Evolutionary conservation across 345 rosid species (phyloP), one percentile per base, ranked within the genome.

Genomic region (Salix dunnii): DNA sequence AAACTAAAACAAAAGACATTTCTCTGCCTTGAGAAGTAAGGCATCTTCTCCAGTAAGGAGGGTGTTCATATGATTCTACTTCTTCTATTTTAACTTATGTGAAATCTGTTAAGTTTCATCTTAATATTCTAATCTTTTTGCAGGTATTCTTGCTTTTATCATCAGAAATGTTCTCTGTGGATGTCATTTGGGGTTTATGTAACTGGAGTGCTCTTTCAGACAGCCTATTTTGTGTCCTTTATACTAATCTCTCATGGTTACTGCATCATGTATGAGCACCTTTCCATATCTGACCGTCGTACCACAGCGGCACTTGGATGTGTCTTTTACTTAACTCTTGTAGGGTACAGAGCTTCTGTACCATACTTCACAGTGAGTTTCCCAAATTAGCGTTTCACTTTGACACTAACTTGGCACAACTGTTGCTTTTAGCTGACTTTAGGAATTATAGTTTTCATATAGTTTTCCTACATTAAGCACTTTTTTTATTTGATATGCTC

Each of bases 181-280:
- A 90, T 92, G 90, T 92, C 99, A 42, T 95, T 95, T 68, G 99
- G 99, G 76, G 95, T 93, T 63, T 95, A 92, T 76, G 90, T 90
- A 67, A 95, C 96, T 21, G 99, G 97, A 80, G 92, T 95, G 73
- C 90, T 95, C 74, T 92, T 91, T 81, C 97, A 92, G 78, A 95
- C 99, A 30, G 95, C 92, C 86, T 91, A 97, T 1, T 90, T 95
- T 55, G 90, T 95, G 63, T 92, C 94, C 36, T 92, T 92, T 85
- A 84, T 92, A 82, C 92, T 95, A 69, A 95, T 95, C 79, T 92
- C 99, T 75, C 93, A 92, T 11, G 99, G 99, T 72, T 91, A 92
- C 79, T 91, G 97, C 81, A 91, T 95, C 85, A 91, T 91, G 43
- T 91, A 90, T 70, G 99, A 95, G 85, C 88, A 85, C 72, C 97